These are phyloP conservation scores for Echria macrotheca DNA, from an alignment of 495 filamentous ascomycete species.

Conservation along the genomic window DNA sequence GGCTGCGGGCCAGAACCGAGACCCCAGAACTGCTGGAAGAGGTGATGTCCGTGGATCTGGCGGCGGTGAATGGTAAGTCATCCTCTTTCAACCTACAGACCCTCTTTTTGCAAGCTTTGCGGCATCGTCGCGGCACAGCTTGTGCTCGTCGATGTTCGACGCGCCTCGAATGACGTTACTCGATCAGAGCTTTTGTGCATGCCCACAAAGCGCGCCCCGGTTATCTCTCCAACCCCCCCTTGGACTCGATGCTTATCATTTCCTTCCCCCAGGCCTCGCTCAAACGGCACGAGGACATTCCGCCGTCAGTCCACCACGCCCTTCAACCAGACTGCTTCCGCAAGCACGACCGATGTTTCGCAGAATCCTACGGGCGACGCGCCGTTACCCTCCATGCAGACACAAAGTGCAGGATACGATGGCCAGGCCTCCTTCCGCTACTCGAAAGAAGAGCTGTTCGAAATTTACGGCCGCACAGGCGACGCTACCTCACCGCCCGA, in stretches of 20 bases:
- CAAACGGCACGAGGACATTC: slow-evolving; percentile 83
- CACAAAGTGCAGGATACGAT: slow-evolving; percentile 34
- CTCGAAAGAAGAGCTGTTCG: slow-evolving; percentile 75
- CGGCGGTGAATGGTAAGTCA: slow-evolving; percentile 34
- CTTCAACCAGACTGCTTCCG: slow-evolving; percentile 30
- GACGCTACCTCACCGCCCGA: slow-evolving; percentile 55
- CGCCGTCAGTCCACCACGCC: slow-evolving; percentile 67
- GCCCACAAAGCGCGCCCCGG: too few species aligned
- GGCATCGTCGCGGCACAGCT: too few species aligned
- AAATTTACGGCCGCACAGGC: slow-evolving; percentile 67
- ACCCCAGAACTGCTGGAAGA: slow-evolving; percentile 32
- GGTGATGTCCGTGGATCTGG: slow-evolving; percentile 26
- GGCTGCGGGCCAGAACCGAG: slow-evolving; percentile 65
- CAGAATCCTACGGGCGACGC: slow-evolving; percentile 16
- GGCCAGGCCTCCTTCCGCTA: slow-evolving; percentile 52
- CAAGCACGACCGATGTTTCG: slow-evolving; percentile 17
- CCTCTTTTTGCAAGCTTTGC: too few species aligned
- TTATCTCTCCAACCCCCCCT: too few species aligned
- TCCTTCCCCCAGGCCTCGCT: slow-evolving; percentile 43
- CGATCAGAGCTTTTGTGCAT: too few species aligned
- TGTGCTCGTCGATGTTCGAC: too few species aligned
- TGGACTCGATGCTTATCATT: too few species aligned
- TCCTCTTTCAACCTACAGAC: too few species aligned
- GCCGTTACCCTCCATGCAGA: slow-evolving; percentile 10
- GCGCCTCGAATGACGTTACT: too few species aligned